phyloP scores from a whole-genome alignment of 495 filamentous ascomycete genomes.

The Penicillium odoratum region DNA sequence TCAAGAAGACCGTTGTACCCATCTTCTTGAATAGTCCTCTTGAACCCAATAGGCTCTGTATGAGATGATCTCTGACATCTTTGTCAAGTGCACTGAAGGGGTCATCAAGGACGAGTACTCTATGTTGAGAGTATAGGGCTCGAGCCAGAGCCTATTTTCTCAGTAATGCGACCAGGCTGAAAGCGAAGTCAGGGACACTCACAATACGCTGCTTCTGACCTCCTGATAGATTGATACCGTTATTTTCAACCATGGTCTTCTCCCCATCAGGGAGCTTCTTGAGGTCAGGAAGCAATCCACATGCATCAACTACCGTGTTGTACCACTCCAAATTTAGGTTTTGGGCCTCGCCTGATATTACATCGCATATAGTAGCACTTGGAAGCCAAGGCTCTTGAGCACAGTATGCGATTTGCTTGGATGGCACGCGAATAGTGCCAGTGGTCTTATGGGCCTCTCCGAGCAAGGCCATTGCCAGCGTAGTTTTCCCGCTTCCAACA shows the following conservation, averaged over 20 bases:
- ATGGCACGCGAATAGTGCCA: conserved; percentile 25
- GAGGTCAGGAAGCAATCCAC: conserved; percentile 49
- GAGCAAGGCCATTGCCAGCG: conserved; percentile 39
- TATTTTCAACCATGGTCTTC: conserved; percentile 47
- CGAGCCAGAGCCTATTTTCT: conserved; percentile 38
- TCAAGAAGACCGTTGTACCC: neutral
- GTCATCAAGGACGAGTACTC: conserved; percentile 47
- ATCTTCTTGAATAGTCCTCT: neutral
- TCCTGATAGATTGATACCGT: conserved; percentile 55
- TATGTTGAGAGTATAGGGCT: conserved; percentile 39
- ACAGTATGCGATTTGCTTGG: conserved; percentile 38
- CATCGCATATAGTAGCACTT: conserved; percentile 38
- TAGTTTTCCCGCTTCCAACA: conserved; percentile 51
- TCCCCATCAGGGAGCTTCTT: conserved; percentile 45
- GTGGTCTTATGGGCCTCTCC: conserved; percentile 40
- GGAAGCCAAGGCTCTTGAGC: conserved; percentile 43
- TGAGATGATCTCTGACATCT: conserved; percentile 36
- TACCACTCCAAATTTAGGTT: conserved; percentile 41
- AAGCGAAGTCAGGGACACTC: neutral
- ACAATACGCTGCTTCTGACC: conserved; percentile 56
- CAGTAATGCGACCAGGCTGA: neutral
- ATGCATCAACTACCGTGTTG: conserved; percentile 43
- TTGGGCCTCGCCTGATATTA: conserved; percentile 28
- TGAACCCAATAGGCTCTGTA: conserved; percentile 20
- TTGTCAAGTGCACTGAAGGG: conserved; percentile 50